A percentile compares a stretch with the other conserved stretches of the same genome.
These are phyloP conservation scores for Trifolium subterraneum DNA, from an alignment of 306 rosid species.

Conservation along the genomic window DNA sequence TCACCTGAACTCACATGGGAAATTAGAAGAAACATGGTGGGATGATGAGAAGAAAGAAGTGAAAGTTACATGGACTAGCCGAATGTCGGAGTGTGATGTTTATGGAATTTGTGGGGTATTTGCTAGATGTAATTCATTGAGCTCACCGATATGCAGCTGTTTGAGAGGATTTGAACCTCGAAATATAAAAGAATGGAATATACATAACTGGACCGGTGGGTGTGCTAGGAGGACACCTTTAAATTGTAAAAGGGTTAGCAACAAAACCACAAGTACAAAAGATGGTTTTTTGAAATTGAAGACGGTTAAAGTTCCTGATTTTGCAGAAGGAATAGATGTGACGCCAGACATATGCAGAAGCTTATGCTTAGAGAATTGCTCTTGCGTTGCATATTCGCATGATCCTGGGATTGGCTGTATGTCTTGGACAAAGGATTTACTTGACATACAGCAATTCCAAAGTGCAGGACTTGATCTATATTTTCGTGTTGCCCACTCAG, in stretches of 20 bases:
- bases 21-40: background rate
- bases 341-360: constrained; percentile 16
- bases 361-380: constrained; percentile 40
- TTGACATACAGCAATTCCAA: background rate
- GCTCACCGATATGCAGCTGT: constrained; percentile 32
- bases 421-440: too few species aligned
- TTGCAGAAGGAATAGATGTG: background rate
- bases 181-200: constrained; percentile 15
- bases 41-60: background rate
- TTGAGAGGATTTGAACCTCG: constrained; percentile 35
- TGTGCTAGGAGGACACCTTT: constrained; percentile 23
- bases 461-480: background rate
- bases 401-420: background rate
- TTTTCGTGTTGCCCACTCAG: too few species aligned
- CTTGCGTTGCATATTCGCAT: background rate
- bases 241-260: constrained; percentile 37
- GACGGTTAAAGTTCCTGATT: constrained; percentile 51
- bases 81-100: constrained; percentile 17
- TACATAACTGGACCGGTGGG: constrained; percentile 27
- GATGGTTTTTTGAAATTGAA: constrained; percentile 42
- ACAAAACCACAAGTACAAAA: background rate
- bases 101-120: constrained; percentile 33
- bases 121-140: constrained; percentile 28
- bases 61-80: background rate
- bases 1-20: constrained; percentile 11